phyloP scores from a whole-genome alignment of 345 rosid species.

The Rhizophora mangle region DNA sequence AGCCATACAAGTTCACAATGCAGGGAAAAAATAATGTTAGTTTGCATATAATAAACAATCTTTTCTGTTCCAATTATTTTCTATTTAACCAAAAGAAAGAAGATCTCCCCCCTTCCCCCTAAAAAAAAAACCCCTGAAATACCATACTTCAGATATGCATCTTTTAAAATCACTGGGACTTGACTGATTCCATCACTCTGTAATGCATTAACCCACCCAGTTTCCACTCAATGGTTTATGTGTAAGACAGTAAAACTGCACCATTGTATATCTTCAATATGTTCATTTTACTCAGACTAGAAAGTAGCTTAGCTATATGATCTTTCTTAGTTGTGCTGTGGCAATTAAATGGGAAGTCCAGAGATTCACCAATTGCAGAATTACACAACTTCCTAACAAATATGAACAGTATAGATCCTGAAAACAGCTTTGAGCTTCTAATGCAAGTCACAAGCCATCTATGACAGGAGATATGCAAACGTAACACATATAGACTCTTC shows the following conservation, averaged over 20 bases:
- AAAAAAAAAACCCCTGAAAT: no score
- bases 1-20: conserved; percentile 7
- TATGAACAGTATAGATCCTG: not conserved
- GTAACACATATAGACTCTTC: not conserved
- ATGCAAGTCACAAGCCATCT: no score
- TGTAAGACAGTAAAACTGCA: not conserved
- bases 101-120: not conserved
- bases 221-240: no score
- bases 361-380: not conserved
- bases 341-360: not conserved
- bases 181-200: no score
- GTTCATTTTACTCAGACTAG: not conserved
- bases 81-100: conserved; percentile 5
- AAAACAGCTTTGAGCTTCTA: not conserved
- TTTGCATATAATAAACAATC: not conserved
- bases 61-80: not conserved
- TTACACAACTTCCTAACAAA: not conserved
- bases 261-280: not conserved
- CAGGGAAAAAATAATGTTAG: not conserved
- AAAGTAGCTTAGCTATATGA: not conserved
- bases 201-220: no score
- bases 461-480: not conserved
- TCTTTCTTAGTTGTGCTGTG: not conserved
- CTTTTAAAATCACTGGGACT: not conserved
- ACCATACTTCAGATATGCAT: not conserved